Conservation (phyloP, 345 rosid species). For the Anastatica hierochuntica region DNA sequence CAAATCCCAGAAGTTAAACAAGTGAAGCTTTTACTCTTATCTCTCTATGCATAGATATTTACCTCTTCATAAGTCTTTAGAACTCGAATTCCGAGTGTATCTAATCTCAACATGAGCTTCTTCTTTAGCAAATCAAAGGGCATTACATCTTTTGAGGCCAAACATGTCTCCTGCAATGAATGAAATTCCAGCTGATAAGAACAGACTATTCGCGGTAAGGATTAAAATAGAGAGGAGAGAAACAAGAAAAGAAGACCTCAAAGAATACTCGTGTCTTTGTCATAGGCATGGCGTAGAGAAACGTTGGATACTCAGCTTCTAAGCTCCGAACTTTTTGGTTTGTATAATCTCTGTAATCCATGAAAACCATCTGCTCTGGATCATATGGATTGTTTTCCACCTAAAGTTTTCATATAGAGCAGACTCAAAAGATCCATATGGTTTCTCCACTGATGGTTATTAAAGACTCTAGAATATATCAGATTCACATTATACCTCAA, state of each 20-base stretch:
- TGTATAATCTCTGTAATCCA: conserved; percentile 83
- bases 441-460: background rate
- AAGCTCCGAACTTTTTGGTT: conserved; percentile 40
- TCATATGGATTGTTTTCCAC: conserved; percentile 94
- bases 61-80: conserved; percentile 82
- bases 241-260: conserved; percentile 44
- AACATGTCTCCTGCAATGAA: conserved; percentile 96
- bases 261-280: conserved; percentile 79
- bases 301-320: conserved; percentile 73
- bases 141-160: conserved; percentile 90
- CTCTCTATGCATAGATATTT: background rate
- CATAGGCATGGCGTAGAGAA: conserved; percentile 87
- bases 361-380: conserved; percentile 92
- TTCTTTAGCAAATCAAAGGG: conserved; percentile 70
- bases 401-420: conserved; percentile 30
- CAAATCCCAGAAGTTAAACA: background rate
- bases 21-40: background rate
- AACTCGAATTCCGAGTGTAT: conserved; percentile 63
- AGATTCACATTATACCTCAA: conserved; percentile 59
- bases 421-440: background rate
- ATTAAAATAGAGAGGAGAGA: background rate
- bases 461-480: background rate
- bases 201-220: background rate
- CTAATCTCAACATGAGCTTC: conserved; percentile 69
- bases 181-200: conserved; percentile 10